A percentile compares a stretch with the other conserved stretches of the same genome.
These are phyloP conservation scores for Parachaetomium inaequale DNA, from an alignment of 495 filamentous ascomycete genomes.

Conservation along the genomic window DNA sequence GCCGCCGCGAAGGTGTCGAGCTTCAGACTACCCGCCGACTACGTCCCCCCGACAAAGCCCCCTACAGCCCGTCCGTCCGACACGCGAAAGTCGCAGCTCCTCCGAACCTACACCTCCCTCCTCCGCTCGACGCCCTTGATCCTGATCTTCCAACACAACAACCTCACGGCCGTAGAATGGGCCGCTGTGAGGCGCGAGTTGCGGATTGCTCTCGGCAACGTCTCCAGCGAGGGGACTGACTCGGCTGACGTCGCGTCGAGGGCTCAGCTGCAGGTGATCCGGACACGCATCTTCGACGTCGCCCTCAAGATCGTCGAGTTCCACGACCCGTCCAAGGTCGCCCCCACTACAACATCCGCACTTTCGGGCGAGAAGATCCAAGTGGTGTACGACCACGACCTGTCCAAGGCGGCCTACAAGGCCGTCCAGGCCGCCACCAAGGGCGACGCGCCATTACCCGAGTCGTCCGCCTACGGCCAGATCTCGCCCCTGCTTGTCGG, in stretches of 20 bases:
- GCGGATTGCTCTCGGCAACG: conserved; percentile 59
- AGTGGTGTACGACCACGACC: conserved; percentile 59
- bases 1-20: conserved; percentile 39
- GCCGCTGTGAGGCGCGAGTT: conserved; percentile 80
- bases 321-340: conserved; percentile 58
- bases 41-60: conserved; percentile 69
- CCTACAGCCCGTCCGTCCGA: conserved; percentile 84
- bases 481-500: conserved; percentile 76
- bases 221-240: conserved; percentile 29
- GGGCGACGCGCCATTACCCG: conserved; percentile 32
- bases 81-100: conserved; percentile 89
- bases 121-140: conserved; percentile 84
- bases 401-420: conserved; percentile 67
- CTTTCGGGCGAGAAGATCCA: conserved; percentile 41
- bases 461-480: conserved; percentile 49
- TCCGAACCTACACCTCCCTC: conserved; percentile 88
- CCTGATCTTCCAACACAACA: conserved; percentile 96
- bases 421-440: conserved; percentile 51
- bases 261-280: conserved; percentile 75
- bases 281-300: conserved; percentile 82
- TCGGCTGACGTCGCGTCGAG: conserved; percentile 37
- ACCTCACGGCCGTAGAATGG: conserved; percentile 86
- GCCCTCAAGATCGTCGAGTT: conserved; percentile 84
- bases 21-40: conserved; percentile 52
- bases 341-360: conserved; percentile 19